phyloP scores from a whole-genome alignment of 768 basidiomycete genomes.

The Rubroboletus satanas region DNA sequence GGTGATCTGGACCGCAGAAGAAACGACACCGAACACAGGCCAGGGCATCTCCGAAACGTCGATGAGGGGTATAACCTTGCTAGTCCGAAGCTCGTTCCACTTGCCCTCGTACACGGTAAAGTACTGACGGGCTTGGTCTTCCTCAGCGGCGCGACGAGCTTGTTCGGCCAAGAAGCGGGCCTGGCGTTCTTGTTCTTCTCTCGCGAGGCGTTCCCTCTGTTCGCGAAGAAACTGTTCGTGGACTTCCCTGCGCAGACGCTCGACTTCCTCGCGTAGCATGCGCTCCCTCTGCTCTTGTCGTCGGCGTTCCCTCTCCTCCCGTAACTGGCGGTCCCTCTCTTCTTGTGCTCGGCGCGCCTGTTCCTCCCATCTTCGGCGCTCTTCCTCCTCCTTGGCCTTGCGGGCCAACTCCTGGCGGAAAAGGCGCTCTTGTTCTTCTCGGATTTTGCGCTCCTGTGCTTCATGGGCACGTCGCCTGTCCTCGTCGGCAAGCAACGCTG shows the following conservation, averaged over 20 bases:
- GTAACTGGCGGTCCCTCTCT: slow-evolving; percentile 10
- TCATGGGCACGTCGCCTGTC: slow-evolving; percentile 19
- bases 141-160: slow-evolving; percentile 4
- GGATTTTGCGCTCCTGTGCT: slow-evolving; percentile 18
- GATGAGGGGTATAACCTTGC: slow-evolving; percentile 16
- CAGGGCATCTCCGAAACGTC: slow-evolving; percentile 40
- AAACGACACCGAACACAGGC: slow-evolving; percentile 34
- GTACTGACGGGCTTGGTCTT: slow-evolving; percentile 4
- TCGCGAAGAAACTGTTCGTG: slow-evolving; percentile 6
- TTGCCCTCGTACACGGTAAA: slow-evolving; percentile 33
- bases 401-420: slow-evolving; percentile 5
- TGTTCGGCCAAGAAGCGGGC: slow-evolving; percentile 23
- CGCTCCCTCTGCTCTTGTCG: slow-evolving; percentile 12
- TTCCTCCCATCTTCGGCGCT: slow-evolving; percentile 9
- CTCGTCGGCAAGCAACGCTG: slow-evolving; percentile 10
- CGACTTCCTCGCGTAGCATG: slow-evolving; percentile 13
- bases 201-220: slow-evolving; percentile 15
- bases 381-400: slow-evolving; percentile 15
- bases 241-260: slow-evolving; percentile 9
- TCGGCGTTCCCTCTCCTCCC: not conserved
- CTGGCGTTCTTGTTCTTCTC: slow-evolving; percentile 19
- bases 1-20: slow-evolving; percentile 33
- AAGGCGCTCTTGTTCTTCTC: slow-evolving; percentile 21
- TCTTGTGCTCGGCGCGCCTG: slow-evolving; percentile 7
- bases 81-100: slow-evolving; percentile 35